Evolutionary conservation across 2,329 filamentous ascomycete species (phyloP), one percentile per base, ranked within the genome.

Genomic region (Metarhizium anisopliae): DNA sequence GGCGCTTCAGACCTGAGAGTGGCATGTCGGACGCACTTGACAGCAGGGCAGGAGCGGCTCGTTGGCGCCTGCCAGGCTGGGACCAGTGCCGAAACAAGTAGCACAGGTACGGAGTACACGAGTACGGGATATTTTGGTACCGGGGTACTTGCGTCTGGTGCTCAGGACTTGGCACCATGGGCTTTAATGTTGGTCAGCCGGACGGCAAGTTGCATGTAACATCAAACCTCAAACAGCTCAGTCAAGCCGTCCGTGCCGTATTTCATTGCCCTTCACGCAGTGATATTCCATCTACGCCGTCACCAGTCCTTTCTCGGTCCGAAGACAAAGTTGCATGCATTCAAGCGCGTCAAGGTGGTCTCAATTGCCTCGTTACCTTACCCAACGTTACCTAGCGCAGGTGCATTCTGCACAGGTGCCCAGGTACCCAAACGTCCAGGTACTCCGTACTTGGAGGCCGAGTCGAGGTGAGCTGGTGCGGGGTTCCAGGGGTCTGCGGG

Each of bases 401-500:
- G 32, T 35, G 14, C 49, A 13, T 42, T 25, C 25, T 25, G 25
- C 25, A 6, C 14, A 16, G 11, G 10, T 18, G 14, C n/a, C 14
- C 6, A 6, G 14, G 40, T 25, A 18, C n/a, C 40, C 40, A 7
- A 6, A 42, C 16, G 35, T 47, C 53, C 30, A n/a, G 8, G 20
- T 29, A 45, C 32, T 16, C 51, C 25, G 29, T 40, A 38, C 30
- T 40, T n/a, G n/a, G 25, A 38, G 13, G 6, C 6, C 50, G 20
- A 38, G 50, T 8, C 16, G 14, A 20, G 32, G 53, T 29, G 18
- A 40, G 36, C 55, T 52, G 36, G 53, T 59, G 57, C 57, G 58
- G 58, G 58, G 58, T 53, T 52, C 42, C 51, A 49, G 47, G 56
- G 53, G 55, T 51, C 32, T 54, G 40, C 38, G 32, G 35, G 14